Evolutionary conservation across 73 alveolate species (phyloP).

Genomic region (Paramecium pentaurelia): DNA sequence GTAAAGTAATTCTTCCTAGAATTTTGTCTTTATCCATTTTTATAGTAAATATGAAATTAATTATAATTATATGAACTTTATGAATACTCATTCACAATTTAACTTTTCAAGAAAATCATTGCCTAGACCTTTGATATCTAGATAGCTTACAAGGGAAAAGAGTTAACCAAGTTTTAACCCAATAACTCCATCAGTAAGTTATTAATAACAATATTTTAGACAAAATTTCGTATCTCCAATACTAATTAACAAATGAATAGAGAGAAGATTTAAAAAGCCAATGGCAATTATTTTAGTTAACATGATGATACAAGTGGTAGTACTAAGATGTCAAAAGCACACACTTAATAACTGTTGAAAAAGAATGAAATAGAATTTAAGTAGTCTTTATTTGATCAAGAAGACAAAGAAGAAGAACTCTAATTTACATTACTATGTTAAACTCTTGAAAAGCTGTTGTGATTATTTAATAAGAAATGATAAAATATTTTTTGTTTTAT

Average conservation of each 20-base stretch:
- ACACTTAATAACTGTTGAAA: not conserved
- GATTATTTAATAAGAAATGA: not conserved
- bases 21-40: not conserved
- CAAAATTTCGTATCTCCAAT: not conserved
- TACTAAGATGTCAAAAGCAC: not conserved
- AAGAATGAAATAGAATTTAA: slow-evolving; percentile 15
- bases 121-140: not conserved
- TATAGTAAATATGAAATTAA: not conserved
- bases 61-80: not conserved
- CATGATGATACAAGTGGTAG: slow-evolving; percentile 22
- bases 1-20: not conserved
- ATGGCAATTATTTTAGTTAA: not conserved
- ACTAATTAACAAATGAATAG: not conserved
- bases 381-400: not conserved
- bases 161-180: not conserved
- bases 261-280: not conserved
- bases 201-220: not conserved
- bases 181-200: not conserved
- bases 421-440: not conserved
- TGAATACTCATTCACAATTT: not conserved
- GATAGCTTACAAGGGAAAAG: not conserved
- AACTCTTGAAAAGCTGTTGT: not conserved
- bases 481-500: not conserved
- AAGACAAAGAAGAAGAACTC: slow-evolving; percentile 8
- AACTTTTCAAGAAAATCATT: not conserved